Percentiles rank a stretch among this genome's conserved stretches.
Conservation (phyloP, 2,329 filamentous ascomycete species). For the Ascosphaera apis region DNA sequence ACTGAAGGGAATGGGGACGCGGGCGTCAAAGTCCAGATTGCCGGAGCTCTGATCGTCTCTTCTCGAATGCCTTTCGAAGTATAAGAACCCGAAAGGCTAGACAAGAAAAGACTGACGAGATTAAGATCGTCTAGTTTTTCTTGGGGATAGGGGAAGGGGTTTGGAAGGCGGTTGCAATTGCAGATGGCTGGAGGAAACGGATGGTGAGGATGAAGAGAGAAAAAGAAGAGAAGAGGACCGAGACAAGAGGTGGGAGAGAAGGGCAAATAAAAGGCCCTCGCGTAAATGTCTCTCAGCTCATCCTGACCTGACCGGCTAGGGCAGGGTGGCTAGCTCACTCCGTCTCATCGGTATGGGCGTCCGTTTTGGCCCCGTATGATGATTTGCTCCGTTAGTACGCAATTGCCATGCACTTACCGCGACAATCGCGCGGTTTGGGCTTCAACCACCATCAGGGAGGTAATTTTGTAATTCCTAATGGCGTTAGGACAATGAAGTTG, state of each 20-base stretch:
- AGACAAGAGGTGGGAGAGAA: not conserved
- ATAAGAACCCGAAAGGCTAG: constrained; percentile 25
- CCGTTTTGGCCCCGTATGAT: not conserved
- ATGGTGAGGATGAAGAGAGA: not conserved
- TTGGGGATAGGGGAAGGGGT: not conserved
- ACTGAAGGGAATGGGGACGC: constrained; percentile 98
- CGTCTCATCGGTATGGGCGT: not conserved
- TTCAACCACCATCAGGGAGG: not conserved
- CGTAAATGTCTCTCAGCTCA: not conserved
- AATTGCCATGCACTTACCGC: not conserved
- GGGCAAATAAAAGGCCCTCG: not conserved
- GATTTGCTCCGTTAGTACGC: not conserved
- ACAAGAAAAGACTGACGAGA: constrained; percentile 24
- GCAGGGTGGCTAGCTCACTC: not conserved
- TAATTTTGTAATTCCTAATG: not conserved
- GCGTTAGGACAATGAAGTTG: not conserved
- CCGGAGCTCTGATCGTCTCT: constrained; percentile 54
- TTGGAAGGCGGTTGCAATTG: not conserved
- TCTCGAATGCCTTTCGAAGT: constrained; percentile 39
- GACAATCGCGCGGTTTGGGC: not conserved
- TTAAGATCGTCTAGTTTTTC: not conserved
- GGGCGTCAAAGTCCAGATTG: constrained; percentile 99
- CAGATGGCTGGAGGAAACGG: not conserved
- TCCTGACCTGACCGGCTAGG: not conserved
- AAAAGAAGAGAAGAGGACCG: not conserved